phyloP scores from a whole-genome alignment of 2,329 filamentous ascomycete species.

The Colletotrichum limetticola region DNA sequence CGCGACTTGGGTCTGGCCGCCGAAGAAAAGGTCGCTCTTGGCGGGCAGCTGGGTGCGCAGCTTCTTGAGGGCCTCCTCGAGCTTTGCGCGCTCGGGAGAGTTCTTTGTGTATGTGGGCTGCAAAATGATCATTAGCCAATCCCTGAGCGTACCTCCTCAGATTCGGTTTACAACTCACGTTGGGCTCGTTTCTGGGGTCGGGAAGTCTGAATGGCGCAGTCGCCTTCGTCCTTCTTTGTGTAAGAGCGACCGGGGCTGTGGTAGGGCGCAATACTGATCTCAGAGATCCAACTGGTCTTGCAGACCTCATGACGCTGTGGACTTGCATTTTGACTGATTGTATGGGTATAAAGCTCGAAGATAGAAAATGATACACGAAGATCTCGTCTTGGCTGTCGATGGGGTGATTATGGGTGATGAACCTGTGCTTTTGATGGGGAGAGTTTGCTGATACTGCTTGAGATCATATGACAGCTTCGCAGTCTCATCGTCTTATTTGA shows the following conservation, averaged over 20 bases:
- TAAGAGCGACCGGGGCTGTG: slow-evolving; percentile 30
- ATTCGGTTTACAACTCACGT: slow-evolving; percentile 37
- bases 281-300: not conserved
- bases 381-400: not conserved
- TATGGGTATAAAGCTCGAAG: not conserved
- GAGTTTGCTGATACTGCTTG: not conserved
- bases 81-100: slow-evolving; percentile 43
- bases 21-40: slow-evolving; percentile 45
- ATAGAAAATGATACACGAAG: not conserved
- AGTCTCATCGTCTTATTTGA: slow-evolving; percentile 16
- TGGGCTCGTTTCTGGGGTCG: slow-evolving; percentile 46
- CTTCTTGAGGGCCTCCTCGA: slow-evolving; percentile 43
- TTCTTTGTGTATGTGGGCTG: slow-evolving; percentile 44
- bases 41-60: slow-evolving; percentile 45
- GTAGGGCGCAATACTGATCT: slow-evolving; percentile 15
- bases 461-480: not conserved
- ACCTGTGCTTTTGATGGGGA: not conserved
- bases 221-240: slow-evolving; percentile 40
- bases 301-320: slow-evolving; percentile 8
- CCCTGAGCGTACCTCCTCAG: too few relatives aligned
- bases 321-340: slow-evolving; percentile 5
- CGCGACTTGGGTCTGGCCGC: slow-evolving; percentile 42
- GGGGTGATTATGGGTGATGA: not conserved
- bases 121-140: not conserved
- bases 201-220: slow-evolving; percentile 46